Conservation (phyloP, 495 filamentous ascomycete species). For the Hypoxylon intermedium region DNA sequence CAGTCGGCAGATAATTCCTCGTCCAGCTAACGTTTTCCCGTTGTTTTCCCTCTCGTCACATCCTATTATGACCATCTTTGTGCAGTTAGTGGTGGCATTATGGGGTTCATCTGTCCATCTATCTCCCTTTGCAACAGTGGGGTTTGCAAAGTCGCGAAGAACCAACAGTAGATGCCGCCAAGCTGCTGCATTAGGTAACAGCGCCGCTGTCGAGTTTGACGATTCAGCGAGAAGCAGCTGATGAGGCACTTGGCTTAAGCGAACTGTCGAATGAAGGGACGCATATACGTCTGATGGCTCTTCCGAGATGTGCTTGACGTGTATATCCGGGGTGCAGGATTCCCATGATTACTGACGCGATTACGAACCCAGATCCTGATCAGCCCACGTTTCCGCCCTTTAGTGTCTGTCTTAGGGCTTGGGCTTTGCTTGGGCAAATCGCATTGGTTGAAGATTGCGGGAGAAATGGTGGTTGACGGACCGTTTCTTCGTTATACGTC, state of each 20-base stretch:
- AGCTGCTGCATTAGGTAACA: slow-evolving; percentile 38
- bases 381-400: slow-evolving; percentile 29
- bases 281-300: slow-evolving; percentile 19
- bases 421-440: slow-evolving; percentile 16
- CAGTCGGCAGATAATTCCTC: slow-evolving; percentile 35
- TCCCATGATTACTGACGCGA: slow-evolving; percentile 9
- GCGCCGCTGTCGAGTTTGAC: slow-evolving; percentile 25
- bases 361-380: slow-evolving; percentile 37
- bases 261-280: slow-evolving; percentile 21
- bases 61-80: slow-evolving; percentile 5
- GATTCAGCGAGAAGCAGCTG: slow-evolving; percentile 23
- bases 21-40: slow-evolving; percentile 1
- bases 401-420: slow-evolving; percentile 23
- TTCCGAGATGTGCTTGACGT: slow-evolving; percentile 28
- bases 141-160: neutral
- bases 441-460: slow-evolving; percentile 12
- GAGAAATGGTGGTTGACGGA: neutral
- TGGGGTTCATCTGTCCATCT: neutral
- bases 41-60: slow-evolving; percentile 26
- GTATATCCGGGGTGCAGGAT: slow-evolving; percentile 37
- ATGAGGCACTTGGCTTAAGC: slow-evolving; percentile 21
- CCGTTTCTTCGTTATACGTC: slow-evolving; percentile 28
- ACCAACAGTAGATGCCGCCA: slow-evolving; percentile 3
- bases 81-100: neutral
- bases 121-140: neutral